phyloP scores from a whole-genome alignment of 768 basidiomycete genomes.

The Leccinum barrowsii region DNA sequence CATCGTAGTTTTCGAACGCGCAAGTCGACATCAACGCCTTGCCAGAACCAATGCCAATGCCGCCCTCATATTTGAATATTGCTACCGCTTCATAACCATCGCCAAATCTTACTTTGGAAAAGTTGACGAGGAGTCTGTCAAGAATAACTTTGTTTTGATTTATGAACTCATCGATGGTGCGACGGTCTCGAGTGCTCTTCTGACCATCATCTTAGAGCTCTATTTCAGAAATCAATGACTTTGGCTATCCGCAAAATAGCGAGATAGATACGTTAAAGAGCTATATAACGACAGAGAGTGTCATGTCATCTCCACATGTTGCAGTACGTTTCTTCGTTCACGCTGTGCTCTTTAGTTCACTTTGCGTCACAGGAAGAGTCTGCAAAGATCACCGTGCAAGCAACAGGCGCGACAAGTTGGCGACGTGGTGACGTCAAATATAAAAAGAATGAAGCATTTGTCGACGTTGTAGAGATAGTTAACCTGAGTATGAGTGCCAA shows the following conservation, averaged over 20 bases:
- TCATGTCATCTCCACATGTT: conserved; percentile 81
- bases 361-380: conserved; percentile 75
- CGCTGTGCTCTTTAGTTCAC: conserved; percentile 1
- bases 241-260: conserved; percentile 98
- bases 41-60: conserved; percentile 92
- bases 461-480: conserved; percentile 97
- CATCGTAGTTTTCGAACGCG: conserved; percentile 1
- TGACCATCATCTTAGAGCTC: conserved; percentile 3
- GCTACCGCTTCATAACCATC: conserved; percentile 94
- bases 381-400: conserved; percentile 94
- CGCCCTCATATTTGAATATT: conserved; percentile 95
- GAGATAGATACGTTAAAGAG: conserved; percentile 97
- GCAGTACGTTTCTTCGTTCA: conserved; percentile 48
- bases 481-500: conserved; percentile 98
- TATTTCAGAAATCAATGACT: conserved; percentile 89
- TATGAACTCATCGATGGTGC: conserved; percentile 96
- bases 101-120: conserved; percentile 97
- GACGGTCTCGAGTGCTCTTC: conserved; percentile 11
- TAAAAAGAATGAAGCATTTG: conserved; percentile 99
- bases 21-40: neutral
- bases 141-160: conserved; percentile 98
- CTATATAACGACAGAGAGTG: conserved; percentile 97
- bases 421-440: conserved; percentile 94
- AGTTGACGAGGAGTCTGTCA: conserved; percentile 95
- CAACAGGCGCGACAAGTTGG: conserved; percentile 97